Evolutionary conservation across 23 red algal species (phyloP), one percentile per base, ranked within the genome.

Genomic region (Gracilariopsis chorda): DNA sequence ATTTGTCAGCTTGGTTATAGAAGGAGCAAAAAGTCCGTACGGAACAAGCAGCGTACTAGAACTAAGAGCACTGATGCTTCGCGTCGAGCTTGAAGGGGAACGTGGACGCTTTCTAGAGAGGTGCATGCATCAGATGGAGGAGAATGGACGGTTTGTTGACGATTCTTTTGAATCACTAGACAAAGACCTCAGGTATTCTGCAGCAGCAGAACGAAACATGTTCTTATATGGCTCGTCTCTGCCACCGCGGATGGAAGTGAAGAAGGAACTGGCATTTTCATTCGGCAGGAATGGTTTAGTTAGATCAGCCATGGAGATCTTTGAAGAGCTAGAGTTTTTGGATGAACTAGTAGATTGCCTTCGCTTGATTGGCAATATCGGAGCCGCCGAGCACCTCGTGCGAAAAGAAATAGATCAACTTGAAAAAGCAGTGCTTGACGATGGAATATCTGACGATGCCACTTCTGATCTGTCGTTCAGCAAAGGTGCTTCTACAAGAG

Each of bases 281-380:
- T 77, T 98, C 27, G 95, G 95, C 46, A 82, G 78, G 25, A 76
- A 94, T 36, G 95, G 95, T 27, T 51, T 98, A 48, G 95, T 98
- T 2, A 95, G 92, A 33, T 88, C 86, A 3, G 91, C 95, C 8
- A 90, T 95, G 77, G 92, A 86, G 24, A 94, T 98, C 20, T 95
- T 95, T 75, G 69, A 94, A 70, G 40, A 58, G 53, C 48, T 95
- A 16, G 86, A 95, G 33, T 77, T 85, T 34, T 95, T 87, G 87
- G 95, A 98, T 47, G 91, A 98, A 48, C 67, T 94, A 12, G 78
- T 98, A 19, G 95, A 98, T 51, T 98, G 95, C 73, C 88, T 92
- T 71, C 82, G 92, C 20, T 77, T 98, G 11, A 92, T 94, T 40
- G 95, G 95, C 23, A 85, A 98, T 57, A 2, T 85, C 30, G 64